Base-by-base conservation (phyloP, 345 rosid genomes). In the Ricinus communis region DNA sequence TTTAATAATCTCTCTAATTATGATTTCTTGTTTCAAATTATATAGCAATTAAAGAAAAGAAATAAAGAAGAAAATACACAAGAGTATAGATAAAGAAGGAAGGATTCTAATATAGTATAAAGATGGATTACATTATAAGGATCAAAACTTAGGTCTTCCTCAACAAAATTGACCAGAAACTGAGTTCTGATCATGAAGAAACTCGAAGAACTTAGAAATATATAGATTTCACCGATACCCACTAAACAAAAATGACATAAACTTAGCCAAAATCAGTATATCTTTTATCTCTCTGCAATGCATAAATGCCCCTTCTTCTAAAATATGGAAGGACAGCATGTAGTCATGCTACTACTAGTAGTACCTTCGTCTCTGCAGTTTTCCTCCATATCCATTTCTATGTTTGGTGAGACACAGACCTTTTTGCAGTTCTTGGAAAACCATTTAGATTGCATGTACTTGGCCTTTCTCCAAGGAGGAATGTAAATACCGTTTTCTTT, bases 401-500 rank as follows among this genome's bases (percentile, higher is more conserved):
- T 33, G n/a, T n/a, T n/a, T 45, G 71, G 31, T 15, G 54, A 62
- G 62, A 76, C 30, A n/a, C 83, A 50, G n/a, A 74, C 69, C 62
- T 74, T 80, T 50, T 61, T 69, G 76, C 80, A 82, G 62, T 83
- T 78, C 62, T 66, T 82, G 46, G 87, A 70, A 19, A 84, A 36
- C 91, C 91, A 87, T 68, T 85, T 87, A 5, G 85, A 74, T 43
- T 65, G 85, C 91, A 87, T 82, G 83, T 79, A 84, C n/a, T 60
- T 70, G 0, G 64, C 55, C 55, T 82, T 82, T 70, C 91, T 87
- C 89, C 89, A 85, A 2, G 91, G 91, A 16, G 86, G 85, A 25
- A 85, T 24, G 55, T 75, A 57, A 46, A 85, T 81, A 27, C 79
- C 84, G 8, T 75, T 81, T 58, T 85, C 80, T 55, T 79, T 72